Evolutionary conservation across 148 eudicot genomes (phyloP).

Genomic region (Amaranthus cruentus): DNA sequence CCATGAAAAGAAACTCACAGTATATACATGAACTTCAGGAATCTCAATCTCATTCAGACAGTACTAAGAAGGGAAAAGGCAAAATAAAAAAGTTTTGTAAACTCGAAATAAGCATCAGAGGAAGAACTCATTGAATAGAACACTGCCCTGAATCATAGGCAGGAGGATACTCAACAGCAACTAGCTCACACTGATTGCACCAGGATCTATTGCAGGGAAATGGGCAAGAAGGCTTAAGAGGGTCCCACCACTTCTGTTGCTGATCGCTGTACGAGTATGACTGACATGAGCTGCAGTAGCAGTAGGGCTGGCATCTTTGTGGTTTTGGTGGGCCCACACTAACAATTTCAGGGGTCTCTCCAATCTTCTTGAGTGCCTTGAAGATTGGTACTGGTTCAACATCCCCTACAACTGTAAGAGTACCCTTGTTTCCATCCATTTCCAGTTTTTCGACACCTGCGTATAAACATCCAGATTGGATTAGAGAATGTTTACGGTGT

Average conservation of each 20-base stretch:
- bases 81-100: too few species aligned
- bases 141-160: conserved; percentile 12
- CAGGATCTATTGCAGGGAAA: conserved; percentile 12
- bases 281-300: conserved; percentile 21
- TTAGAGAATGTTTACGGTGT: too few species aligned
- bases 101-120: too few species aligned
- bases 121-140: conserved; percentile 8
- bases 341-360: conserved; percentile 25
- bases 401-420: conserved; percentile 36
- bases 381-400: conserved; percentile 36
- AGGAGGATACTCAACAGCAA: conserved; percentile 9
- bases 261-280: conserved; percentile 17
- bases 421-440: conserved; percentile 21
- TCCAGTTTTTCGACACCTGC: conserved; percentile 29
- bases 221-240: conserved; percentile 1
- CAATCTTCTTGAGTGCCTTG: conserved; percentile 37
- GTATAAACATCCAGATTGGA: background rate
- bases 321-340: conserved; percentile 30
- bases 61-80: too few species aligned
- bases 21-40: too few species aligned
- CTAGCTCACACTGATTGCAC: conserved; percentile 22
- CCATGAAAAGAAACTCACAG: too few species aligned
- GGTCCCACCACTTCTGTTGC: background rate
- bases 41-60: too few species aligned
- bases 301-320: conserved; percentile 13